A percentile compares a stretch with the other conserved stretches of the same genome.
These are phyloP conservation scores for Aspergillus indologenus DNA, from an alignment of 495 filamentous ascomycete species.

Conservation along the genomic window DNA sequence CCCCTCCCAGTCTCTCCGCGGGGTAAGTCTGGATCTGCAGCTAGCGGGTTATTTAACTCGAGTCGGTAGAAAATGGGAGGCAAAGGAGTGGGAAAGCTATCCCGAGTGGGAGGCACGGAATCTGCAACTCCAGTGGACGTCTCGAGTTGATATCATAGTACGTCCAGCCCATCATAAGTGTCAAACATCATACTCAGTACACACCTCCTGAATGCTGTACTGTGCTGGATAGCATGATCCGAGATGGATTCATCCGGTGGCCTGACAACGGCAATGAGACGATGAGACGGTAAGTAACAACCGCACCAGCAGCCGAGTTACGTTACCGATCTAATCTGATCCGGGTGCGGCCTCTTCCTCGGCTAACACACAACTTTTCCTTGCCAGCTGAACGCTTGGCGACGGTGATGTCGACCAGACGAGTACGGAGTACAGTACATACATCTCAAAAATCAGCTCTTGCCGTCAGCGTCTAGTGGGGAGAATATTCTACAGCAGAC, in stretches of 20 bases:
- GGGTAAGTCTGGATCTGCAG: slow-evolving; percentile 14
- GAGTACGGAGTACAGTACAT: too few relatives aligned
- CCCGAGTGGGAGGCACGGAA: not conserved
- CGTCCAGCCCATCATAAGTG: not conserved
- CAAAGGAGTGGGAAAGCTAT: slow-evolving; percentile 2
- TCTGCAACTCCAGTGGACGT: not conserved
- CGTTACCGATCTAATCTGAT: slow-evolving; percentile 27
- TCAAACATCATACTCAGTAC: not conserved
- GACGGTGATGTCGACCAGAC: too few relatives aligned
- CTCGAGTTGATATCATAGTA: too few relatives aligned
- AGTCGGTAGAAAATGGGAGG: slow-evolving; percentile 8
- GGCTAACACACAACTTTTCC: slow-evolving; percentile 6
- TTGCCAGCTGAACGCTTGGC: not conserved
- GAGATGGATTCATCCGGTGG: slow-evolving; percentile 5
- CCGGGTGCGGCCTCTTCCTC: slow-evolving; percentile 13
- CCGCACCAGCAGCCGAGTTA: slow-evolving; percentile 4
- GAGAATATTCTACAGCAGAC: not conserved
- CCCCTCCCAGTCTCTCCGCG: slow-evolving; percentile 1
- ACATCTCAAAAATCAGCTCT: not conserved
- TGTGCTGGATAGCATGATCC: not conserved
- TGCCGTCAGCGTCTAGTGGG: not conserved
- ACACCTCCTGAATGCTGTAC: too few relatives aligned
- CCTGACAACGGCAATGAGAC: slow-evolving; percentile 11
- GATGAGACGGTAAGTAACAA: slow-evolving; percentile 9
- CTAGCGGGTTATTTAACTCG: slow-evolving; percentile 14